Evolutionary conservation across 306 rosid genomes (phyloP).

Genomic region (Vigna reflexopilosa): DNA sequence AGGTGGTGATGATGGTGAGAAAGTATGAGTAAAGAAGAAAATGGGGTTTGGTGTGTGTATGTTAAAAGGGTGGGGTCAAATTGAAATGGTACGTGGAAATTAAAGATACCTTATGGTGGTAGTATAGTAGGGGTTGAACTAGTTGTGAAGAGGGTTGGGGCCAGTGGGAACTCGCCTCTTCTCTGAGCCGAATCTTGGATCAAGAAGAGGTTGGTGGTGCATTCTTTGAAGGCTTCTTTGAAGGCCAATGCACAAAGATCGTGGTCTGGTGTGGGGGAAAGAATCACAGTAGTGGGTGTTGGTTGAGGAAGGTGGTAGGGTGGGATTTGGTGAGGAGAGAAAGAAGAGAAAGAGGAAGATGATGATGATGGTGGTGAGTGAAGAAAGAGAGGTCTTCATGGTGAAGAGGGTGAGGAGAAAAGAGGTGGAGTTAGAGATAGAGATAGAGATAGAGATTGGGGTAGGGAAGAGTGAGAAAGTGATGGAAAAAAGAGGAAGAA

Average conservation of each 20-base stretch:
- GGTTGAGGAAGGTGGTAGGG: slow-evolving; percentile 44
- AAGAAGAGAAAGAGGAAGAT: slow-evolving; percentile 45
- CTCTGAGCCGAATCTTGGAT: slow-evolving; percentile 75
- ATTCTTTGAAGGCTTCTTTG: slow-evolving; percentile 58
- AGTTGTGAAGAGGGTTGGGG: slow-evolving; percentile 76
- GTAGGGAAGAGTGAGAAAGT: not conserved
- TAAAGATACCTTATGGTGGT: slow-evolving; percentile 28
- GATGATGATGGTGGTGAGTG: slow-evolving; percentile 22
- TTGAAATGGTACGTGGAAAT: slow-evolving; percentile 12
- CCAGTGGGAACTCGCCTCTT: slow-evolving; percentile 93
- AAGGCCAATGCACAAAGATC: slow-evolving; percentile 72
- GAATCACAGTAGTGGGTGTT: slow-evolving; percentile 57
- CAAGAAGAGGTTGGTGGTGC: slow-evolving; percentile 46
- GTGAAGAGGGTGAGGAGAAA: slow-evolving; percentile 1
- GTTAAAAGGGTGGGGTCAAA: slow-evolving; percentile 14
- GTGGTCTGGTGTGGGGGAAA: slow-evolving; percentile 57
- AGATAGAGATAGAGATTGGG: not conserved
- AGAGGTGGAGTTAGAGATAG: not conserved
- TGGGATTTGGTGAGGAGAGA: slow-evolving; percentile 36
- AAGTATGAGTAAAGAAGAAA: slow-evolving; percentile 30
- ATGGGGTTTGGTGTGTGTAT: slow-evolving; percentile 20
- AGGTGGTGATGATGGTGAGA: slow-evolving; percentile 9
- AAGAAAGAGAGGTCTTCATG: slow-evolving; percentile 68
- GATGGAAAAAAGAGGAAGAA: slow-evolving; percentile 27
- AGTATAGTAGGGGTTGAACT: not conserved